Evolutionary conservation across 106 monocot species (phyloP), one percentile per base, ranked within the genome.

Genomic region (Cymbidium sinense): DNA sequence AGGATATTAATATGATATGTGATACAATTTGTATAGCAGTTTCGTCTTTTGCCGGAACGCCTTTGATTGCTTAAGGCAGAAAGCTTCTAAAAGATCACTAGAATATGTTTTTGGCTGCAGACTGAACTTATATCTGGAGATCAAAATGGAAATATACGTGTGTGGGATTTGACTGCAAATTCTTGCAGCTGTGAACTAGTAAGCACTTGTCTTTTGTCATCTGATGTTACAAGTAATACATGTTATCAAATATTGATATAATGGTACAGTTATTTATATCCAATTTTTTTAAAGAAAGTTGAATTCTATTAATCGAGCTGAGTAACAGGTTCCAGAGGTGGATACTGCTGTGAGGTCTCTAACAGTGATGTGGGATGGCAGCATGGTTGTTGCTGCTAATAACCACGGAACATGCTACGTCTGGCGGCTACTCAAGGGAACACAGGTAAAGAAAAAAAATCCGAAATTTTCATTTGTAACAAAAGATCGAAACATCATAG

Each of bases 291-390:
- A 39, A 71, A 71, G 7, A n/a, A 34, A 30, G 2, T 64, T 27
- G 30, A 44, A 34, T 31, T 36, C 9, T 33, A 28, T 9, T 85
- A 6, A 34, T 41, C 76, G 30, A 39, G 34, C 43, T 54, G 25
- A 77, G 50, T 82, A n/a, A 50, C 50, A 99, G 98, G 98, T 99
- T 27, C 99, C 99, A 61, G 95, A 95, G 84, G 95, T 99, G 19
- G 99, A 95, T 84, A 95, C 92, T 31, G 99, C 99, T 82, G 95
- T 99, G 74, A 88, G 92, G 39, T 99, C 95, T 77, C 73, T 99
- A 58, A 90, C 99, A 67, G 90, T 99, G 21, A 95, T 99, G 99
- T 99, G 99, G 99, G 99, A 99, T 86, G 99, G 95, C 6, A 93
- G 92, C 83, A 86, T 99, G 83, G 95, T 99, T 70, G 99, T 99